Evolutionary conservation across 2,329 filamentous ascomycete species (phyloP), one percentile per base, ranked within the genome.

Genomic region (Torrubiellomyces zombiae): DNA sequence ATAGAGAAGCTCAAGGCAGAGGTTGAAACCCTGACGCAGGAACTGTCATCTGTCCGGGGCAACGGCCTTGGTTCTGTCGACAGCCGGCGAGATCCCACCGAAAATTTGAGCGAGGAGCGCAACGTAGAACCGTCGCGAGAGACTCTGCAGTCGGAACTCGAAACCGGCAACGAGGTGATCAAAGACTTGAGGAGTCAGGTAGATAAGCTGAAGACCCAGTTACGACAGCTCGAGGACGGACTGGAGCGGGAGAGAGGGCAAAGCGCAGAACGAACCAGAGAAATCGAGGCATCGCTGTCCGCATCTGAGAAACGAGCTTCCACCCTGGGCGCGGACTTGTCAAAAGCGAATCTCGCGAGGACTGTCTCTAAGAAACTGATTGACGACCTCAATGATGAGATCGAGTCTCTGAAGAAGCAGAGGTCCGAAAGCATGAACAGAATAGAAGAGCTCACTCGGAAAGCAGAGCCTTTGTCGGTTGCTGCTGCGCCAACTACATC

Each of bases 11-110:
- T 95, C 9, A 74, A 75, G 36, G 51, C 58, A 3, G 71, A 89
- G 38, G 68, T 91, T 15, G 59, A 66, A 12, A 60, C 55, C 2
- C 55, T 93, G 13, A 73, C 75, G 47, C 58, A 66, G 3, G 78
- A 91, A 37, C 58, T 93, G 4, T 63, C 67, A 3, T 66, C 70
- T 9, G 71, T 73, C 7, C 71, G 78, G 36, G 76, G 89, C 40
- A 76, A 75, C 21, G 72, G 67, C 20, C 55, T 68, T 30, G 62
- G 65, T n/a, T 62, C 82, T 38, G 66, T 69, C 2, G 57, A 68
- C 39, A 78, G 63, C 28, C 51, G 85, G 2, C 76, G 83, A 42
- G 65, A 64, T 25, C 66, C 73, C 0, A 75, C 72, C 2, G 57
- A 66, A 9, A 72, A 81, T 37, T 52, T 82, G 6, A 62, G 37